Percentiles rank a stretch among this genome's conserved stretches.
Evolutionary conservation across 495 filamentous ascomycete genomes (phyloP).

Genomic region (Hypoxylon lienhwacheense): DNA sequence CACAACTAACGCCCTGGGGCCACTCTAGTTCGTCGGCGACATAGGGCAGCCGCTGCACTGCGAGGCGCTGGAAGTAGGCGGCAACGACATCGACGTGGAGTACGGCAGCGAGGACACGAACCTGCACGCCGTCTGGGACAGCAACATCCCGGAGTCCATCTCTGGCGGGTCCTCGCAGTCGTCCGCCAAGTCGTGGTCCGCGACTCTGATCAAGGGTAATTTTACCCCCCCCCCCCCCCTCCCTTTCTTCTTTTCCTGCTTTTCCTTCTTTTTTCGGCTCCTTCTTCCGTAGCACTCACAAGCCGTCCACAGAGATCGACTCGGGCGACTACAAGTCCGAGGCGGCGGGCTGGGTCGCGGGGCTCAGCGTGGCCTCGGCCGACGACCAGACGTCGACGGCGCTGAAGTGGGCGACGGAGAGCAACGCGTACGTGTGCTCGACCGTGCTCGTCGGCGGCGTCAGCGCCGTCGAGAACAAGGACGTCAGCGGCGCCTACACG

Average conservation of each 20-base stretch:
- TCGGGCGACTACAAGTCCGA: conserved; percentile 50
- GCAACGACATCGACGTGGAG: conserved; percentile 61
- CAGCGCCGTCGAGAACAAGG: conserved; percentile 50
- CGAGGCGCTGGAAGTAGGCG: conserved; percentile 59
- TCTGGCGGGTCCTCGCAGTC: conserved; percentile 50
- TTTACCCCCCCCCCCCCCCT: not conserved
- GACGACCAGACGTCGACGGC: conserved; percentile 38
- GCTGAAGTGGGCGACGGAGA: conserved; percentile 59
- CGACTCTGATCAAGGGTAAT: conserved; percentile 35
- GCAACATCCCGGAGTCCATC: conserved; percentile 60
- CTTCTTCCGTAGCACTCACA: not conserved
- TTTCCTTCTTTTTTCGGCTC: not conserved
- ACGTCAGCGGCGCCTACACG: conserved; percentile 57
- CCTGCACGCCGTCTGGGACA: conserved; percentile 67
- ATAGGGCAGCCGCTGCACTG: conserved; percentile 66
- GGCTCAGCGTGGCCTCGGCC: conserved; percentile 46
- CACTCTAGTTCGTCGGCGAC: conserved; percentile 65
- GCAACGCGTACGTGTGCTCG: conserved; percentile 60
- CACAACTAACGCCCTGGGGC: too few species aligned
- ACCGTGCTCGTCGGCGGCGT: conserved; percentile 55
- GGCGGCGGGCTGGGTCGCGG: conserved; percentile 53
- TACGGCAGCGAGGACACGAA: conserved; percentile 59
- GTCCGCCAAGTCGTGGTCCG: conserved; percentile 44
- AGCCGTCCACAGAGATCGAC: conserved; percentile 44
- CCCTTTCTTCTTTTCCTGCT: conserved; percentile 1